phyloP scores from a whole-genome alignment of 2,329 filamentous ascomycete genomes.

The Cercospora sp. region DNA sequence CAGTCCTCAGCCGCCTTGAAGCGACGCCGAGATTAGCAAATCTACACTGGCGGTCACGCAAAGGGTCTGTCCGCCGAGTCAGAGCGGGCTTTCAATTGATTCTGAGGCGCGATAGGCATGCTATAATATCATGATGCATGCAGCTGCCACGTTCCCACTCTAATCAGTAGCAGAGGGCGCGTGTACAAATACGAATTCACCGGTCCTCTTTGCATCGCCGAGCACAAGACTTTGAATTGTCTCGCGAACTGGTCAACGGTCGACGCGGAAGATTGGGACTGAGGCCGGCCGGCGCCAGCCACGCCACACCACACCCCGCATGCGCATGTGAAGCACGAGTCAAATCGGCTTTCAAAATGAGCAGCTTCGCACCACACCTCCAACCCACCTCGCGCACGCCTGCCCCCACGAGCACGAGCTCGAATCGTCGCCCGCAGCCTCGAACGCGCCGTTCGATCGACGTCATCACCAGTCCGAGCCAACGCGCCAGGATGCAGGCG shows the following conservation, averaged over 20 bases:
- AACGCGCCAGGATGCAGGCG: constrained; percentile 27
- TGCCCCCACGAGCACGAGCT: constrained; percentile 16
- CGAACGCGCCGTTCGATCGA: constrained; percentile 25
- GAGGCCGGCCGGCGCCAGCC: not conserved
- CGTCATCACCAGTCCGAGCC: constrained; percentile 20
- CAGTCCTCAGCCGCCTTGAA: constrained; percentile 3
- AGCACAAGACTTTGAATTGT: not conserved
- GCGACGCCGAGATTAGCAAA: constrained; percentile 17
- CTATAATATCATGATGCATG: constrained; percentile 4
- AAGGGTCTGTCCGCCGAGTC: constrained; percentile 8
- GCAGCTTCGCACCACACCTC: constrained; percentile 15
- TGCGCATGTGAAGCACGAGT: constrained; percentile 16
- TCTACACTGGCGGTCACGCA: constrained; percentile 13
- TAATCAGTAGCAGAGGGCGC: constrained; percentile 7
- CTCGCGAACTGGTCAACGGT: not conserved
- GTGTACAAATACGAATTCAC: not conserved
- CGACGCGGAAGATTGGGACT: not conserved
- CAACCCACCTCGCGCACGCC: constrained; percentile 12
- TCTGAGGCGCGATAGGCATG: constrained; percentile 10
- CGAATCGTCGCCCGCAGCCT: constrained; percentile 11
- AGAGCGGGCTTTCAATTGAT: constrained; percentile 8
- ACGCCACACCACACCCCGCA: constrained; percentile 5
- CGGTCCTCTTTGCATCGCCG: not conserved
- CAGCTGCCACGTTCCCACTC: not conserved
- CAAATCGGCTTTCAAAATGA: constrained; percentile 22